These are phyloP conservation scores for Maudiozyma pseudohumilis DNA, from an alignment of 805 yeast species.

Conservation along the genomic window DNA sequence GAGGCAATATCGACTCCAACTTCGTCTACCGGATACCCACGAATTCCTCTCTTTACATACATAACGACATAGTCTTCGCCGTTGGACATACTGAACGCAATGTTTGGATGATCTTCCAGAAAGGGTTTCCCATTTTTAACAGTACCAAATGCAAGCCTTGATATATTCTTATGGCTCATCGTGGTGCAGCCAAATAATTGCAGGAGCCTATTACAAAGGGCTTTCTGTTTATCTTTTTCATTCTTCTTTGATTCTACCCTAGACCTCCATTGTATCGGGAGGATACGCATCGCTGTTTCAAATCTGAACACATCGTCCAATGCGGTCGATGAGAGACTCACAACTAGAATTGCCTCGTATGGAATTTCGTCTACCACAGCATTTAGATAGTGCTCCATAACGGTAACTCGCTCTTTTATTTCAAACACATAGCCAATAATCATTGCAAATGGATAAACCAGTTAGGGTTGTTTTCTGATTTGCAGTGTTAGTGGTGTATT, in stretches of 20 bases:
- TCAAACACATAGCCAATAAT: no score
- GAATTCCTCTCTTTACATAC: conserved; percentile 27
- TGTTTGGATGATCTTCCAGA: conserved; percentile 14
- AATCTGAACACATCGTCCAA: conserved; percentile 31
- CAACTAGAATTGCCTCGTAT: neutral
- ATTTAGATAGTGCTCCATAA: neutral
- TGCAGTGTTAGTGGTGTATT: no score
- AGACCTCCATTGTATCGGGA: conserved; percentile 36
- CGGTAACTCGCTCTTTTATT: no score
- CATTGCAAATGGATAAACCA: no score
- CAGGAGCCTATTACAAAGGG: conserved; percentile 39
- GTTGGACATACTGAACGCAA: conserved; percentile 50
- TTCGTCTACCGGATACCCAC: conserved; percentile 10
- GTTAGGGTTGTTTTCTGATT: no score
- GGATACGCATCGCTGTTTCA: conserved; percentile 39
- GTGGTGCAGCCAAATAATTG: conserved; percentile 34
- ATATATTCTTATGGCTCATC: conserved; percentile 11
- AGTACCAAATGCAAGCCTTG: conserved; percentile 20
- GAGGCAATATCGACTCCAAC: conserved; percentile 43
- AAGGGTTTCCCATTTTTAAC: conserved; percentile 51
- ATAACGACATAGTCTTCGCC: conserved; percentile 43
- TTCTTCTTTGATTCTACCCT: conserved; percentile 34
- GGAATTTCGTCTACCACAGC: neutral
- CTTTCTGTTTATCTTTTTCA: conserved; percentile 27
- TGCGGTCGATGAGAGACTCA: conserved; percentile 8